Conservation (phyloP, 208 protist genomes). For the Wallacemonas rigidus region DNA sequence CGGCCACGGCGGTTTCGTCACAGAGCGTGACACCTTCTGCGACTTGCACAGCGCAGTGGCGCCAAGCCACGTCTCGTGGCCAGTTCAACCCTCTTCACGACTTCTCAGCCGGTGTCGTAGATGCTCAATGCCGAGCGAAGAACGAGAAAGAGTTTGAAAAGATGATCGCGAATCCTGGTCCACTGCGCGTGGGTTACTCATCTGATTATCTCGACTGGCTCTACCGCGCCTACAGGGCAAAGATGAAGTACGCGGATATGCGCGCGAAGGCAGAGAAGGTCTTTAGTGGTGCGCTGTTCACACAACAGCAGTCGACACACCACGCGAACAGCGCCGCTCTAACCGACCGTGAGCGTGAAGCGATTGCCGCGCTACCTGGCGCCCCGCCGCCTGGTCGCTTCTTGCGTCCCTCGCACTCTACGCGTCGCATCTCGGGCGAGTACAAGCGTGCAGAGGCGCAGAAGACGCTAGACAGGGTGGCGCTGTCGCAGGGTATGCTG, state of each 20-base stretch:
- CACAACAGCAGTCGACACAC: slow-evolving; percentile 9
- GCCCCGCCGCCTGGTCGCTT: slow-evolving; percentile 50
- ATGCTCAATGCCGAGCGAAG: slow-evolving; percentile 28
- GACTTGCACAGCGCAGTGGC: not conserved
- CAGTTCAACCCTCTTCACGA: slow-evolving; percentile 88
- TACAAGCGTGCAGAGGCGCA: slow-evolving; percentile 50
- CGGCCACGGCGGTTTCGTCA: not conserved
- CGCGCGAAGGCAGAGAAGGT: slow-evolving; percentile 57
- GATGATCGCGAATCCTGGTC: slow-evolving; percentile 82
- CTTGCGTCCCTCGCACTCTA: slow-evolving; percentile 57
- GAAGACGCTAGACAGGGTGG: slow-evolving; percentile 50
- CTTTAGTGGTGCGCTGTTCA: slow-evolving; percentile 62
- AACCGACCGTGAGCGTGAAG: slow-evolving; percentile 11
- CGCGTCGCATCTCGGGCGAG: slow-evolving; percentile 60
- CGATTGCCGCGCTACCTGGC: slow-evolving; percentile 27
- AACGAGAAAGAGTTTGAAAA: slow-evolving; percentile 64
- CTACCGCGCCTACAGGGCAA: slow-evolving; percentile 71
- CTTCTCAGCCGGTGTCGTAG: slow-evolving; percentile 50
- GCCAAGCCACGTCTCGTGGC: slow-evolving; percentile 63
- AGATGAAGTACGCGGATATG: slow-evolving; percentile 53
- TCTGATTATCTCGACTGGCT: slow-evolving; percentile 90
- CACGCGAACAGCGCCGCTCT: slow-evolving; percentile 2
- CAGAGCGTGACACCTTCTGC: no score
- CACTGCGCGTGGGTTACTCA: slow-evolving; percentile 77
- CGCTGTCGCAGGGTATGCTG: slow-evolving; percentile 61